Conservation (phyloP, 768 basidiomycete genomes). For the Auriscalpium orientale region DNA sequence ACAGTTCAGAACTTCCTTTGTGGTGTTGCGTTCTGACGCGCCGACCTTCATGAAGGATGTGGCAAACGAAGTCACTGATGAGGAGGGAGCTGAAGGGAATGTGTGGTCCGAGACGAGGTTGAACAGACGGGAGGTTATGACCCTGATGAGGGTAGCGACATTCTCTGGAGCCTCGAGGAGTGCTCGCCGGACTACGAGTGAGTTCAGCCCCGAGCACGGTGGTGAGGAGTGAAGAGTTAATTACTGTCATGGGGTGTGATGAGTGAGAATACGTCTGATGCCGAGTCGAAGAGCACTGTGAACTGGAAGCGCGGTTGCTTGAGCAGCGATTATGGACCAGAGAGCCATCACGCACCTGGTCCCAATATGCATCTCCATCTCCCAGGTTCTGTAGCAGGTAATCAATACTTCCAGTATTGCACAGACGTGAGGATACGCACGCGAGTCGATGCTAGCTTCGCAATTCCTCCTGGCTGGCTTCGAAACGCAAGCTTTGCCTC, state of each 20-base stretch:
- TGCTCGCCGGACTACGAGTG: constrained; percentile 63
- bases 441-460: constrained; percentile 63
- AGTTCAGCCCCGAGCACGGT: too few relatives aligned
- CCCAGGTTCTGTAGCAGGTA: constrained; percentile 52
- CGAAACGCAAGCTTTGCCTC: constrained; percentile 88
- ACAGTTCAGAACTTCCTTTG: constrained; percentile 87
- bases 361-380: constrained; percentile 78
- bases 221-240: background rate
- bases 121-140: constrained; percentile 61
- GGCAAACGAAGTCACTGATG: constrained; percentile 58
- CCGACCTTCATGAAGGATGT: constrained; percentile 61
- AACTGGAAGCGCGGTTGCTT: constrained; percentile 40
- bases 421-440: constrained; percentile 37
- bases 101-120: constrained; percentile 73
- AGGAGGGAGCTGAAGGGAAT: constrained; percentile 54
- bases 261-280: constrained; percentile 86
- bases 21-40: constrained; percentile 53
- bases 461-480: constrained; percentile 72
- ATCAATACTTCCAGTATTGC: too few relatives aligned
- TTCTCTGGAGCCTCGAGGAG: constrained; percentile 81
- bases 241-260: constrained; percentile 3
- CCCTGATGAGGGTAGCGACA: constrained; percentile 71
- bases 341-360: constrained; percentile 51
- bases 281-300: constrained; percentile 77
- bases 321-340: background rate